Evolutionary conservation across 306 rosid species (phyloP), one percentile per base, ranked within the genome.

Genomic region (Arachis hypogaea): DNA sequence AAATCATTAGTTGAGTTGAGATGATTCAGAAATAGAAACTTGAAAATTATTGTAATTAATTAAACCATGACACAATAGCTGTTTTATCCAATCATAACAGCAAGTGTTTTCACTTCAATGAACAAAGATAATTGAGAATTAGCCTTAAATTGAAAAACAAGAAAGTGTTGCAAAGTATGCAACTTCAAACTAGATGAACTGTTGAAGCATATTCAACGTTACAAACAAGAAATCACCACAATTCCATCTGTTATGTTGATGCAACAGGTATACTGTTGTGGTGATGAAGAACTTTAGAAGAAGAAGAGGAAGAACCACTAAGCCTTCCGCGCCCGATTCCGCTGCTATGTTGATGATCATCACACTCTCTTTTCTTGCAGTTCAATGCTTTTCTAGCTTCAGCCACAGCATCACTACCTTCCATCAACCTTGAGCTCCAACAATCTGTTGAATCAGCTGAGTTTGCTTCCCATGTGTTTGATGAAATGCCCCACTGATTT

Each of bases 291-390:
- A 79, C 85, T 56, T 82, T 83, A 3, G 16, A 11, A 49, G 55
- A 49, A 49, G 55, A 49, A 49, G 55, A 46, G 4, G 10, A 45
- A n/a, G 77, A 69, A n/a, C 82, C 88, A 44, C 16, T 10, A 49
- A 86, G 84, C 78, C 88, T 86, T 7, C 97, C 93, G 11, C 90
- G 97, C 47, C 97, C 96, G 40, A 89, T 91, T 38, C 97, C 97
- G 55, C 77, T 12, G 54, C 88, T 85, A 28, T 82, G 88, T 11
- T 78, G 85, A 69, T 79, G 86, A 82, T 89, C 86, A 59, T 89
- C 86, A 56, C 86, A 84, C 40, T 82, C 94, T 75, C 87, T 82
- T 80, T 43, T 83, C 84, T 75, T 79, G 41, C 72, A 77, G 28
- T 56, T 49, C 56, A 80, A 59, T 63, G 78, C 78, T 79, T 69